phyloP scores from a whole-genome alignment of 1,284 basidiomycete genomes.

The Moniliophthora roreri region DNA sequence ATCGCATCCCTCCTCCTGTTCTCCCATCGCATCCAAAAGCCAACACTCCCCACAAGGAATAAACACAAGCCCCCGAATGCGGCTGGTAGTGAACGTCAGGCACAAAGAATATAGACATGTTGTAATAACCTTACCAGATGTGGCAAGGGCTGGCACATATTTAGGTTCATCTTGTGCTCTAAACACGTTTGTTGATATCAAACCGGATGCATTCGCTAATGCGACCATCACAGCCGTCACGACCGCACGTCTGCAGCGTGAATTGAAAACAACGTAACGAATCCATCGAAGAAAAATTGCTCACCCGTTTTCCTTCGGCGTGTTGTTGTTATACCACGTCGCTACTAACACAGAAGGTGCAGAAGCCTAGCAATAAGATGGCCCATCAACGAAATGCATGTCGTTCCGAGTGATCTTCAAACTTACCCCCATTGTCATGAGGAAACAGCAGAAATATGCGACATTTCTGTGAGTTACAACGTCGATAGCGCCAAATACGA shows the following conservation, averaged over 20 bases:
- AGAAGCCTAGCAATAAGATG: conserved; percentile 32
- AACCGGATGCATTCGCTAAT: conserved; percentile 48
- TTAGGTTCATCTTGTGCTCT: conserved; percentile 46
- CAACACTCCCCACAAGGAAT: conserved; percentile 35
- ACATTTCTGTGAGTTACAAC: conserved; percentile 34
- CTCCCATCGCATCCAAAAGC: conserved; percentile 42
- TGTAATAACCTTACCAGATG: conserved; percentile 30
- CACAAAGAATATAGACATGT: not conserved
- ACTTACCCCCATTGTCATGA: conserved; percentile 44
- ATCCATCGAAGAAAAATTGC: conserved; percentile 50
- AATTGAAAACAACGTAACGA: too few relatives aligned
- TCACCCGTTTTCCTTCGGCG: conserved; percentile 45
- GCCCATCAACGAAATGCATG: not conserved
- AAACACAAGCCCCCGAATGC: conserved; percentile 42
- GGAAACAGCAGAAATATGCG: conserved; percentile 52
- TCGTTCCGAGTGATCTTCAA: not conserved
- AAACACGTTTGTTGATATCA: conserved; percentile 54
- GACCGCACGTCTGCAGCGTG: too few relatives aligned
- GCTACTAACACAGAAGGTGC: conserved; percentile 48
- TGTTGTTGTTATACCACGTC: conserved; percentile 53
- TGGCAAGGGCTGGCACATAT: conserved; percentile 39
- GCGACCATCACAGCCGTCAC: too few relatives aligned
- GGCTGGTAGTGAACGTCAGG: conserved; percentile 24
- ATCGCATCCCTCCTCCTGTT: conserved; percentile 40
- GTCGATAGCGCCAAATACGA: conserved; percentile 49